Base-by-base conservation (phyloP, 1,139 yeast genomes). In the Saccharomyces hybrid region DNA sequence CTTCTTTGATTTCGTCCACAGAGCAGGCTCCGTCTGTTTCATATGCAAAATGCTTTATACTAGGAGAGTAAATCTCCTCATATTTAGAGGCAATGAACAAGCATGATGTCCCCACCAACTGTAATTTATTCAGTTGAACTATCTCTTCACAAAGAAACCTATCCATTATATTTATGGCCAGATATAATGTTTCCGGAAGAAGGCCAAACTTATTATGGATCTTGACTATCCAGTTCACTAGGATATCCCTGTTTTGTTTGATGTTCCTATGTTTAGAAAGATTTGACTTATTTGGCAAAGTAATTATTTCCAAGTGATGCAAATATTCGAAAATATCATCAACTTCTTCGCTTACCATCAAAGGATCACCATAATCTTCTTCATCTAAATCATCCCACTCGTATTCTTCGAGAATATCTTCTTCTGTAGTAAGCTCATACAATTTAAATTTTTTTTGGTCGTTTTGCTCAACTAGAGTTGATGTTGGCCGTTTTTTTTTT, bases 141-240 rank as follows among this genome's bases (percentile, higher is more conserved):
- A 80, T 78, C 63, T 86, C 90, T 56, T 79, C 75, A 23, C 90
- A 83, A 80, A 90, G 80, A 71, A 88, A 90, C 61, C 97, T 75
- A 72, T 91, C 98, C 84, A 90, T 84, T 55, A 89, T 76, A 71
- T 90, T 90, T 57, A 88, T 84, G 6, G 97, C 89, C 61, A 91
- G 76, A 67, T 83, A 90, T 58, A 91, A 77, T 11, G 97, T 89
- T 71, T 91, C 98, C 3, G 97, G 97, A 50, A 90, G 75, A 59
- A 91, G 75, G 59, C 93, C 78, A 72, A 91, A 91, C 65, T 88
- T 81, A 59, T 82, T 73, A 74, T 91, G 97, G 73, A 90, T 89
- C 68, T 89, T 95, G 47, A 89, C 89, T 68, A 91, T 78, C 98
- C 98, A 91, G 71, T 91, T 96, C 27, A 91, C 90, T 60, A 91